These are phyloP conservation scores for Hypericum androsaemum DNA, from an alignment of 345 rosid species.

Conservation along the genomic window DNA sequence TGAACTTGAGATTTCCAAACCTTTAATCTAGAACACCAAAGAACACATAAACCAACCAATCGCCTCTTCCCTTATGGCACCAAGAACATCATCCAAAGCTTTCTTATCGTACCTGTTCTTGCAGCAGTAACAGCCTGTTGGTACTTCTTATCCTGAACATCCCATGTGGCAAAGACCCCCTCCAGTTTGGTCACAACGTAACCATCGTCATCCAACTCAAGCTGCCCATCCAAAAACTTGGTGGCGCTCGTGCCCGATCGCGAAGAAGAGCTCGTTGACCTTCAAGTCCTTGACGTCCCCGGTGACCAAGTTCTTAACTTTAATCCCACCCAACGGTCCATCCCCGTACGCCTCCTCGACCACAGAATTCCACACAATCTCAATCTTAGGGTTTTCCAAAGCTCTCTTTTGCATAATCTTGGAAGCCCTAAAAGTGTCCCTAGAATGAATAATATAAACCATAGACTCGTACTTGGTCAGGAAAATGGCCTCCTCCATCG, in stretches of 20 bases:
- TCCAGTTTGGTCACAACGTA: slow-evolving; percentile 63
- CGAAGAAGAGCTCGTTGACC: slow-evolving; percentile 81
- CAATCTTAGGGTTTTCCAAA: too few relatives aligned
- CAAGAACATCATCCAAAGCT: too few relatives aligned
- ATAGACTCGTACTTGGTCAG: slow-evolving; percentile 82
- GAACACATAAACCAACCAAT: too few relatives aligned
- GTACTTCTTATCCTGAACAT: slow-evolving; percentile 97
- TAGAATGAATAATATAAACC: slow-evolving; percentile 69
- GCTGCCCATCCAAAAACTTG: slow-evolving; percentile 69
- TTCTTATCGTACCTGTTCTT: slow-evolving; percentile 70
- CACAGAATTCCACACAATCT: too few relatives aligned
- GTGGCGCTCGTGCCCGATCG: slow-evolving; percentile 98
- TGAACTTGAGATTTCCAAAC: too few relatives aligned
- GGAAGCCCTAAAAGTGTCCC: slow-evolving; percentile 85
- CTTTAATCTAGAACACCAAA: too few relatives aligned
- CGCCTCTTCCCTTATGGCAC: too few relatives aligned
- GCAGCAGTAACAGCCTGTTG: slow-evolving; percentile 96
- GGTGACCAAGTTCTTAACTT: slow-evolving; percentile 59
- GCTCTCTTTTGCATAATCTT: too few relatives aligned
- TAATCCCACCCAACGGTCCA: slow-evolving; percentile 51
- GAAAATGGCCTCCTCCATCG: slow-evolving; percentile 94
- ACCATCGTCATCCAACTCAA: slow-evolving; percentile 69
- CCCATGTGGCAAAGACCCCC: slow-evolving; percentile 91
- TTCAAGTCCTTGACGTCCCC: slow-evolving; percentile 61
- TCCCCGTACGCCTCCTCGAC: too few relatives aligned